These are phyloP conservation scores for Cryptosporidium canis DNA, from an alignment of 169 alveolate species.

Conservation along the genomic window DNA sequence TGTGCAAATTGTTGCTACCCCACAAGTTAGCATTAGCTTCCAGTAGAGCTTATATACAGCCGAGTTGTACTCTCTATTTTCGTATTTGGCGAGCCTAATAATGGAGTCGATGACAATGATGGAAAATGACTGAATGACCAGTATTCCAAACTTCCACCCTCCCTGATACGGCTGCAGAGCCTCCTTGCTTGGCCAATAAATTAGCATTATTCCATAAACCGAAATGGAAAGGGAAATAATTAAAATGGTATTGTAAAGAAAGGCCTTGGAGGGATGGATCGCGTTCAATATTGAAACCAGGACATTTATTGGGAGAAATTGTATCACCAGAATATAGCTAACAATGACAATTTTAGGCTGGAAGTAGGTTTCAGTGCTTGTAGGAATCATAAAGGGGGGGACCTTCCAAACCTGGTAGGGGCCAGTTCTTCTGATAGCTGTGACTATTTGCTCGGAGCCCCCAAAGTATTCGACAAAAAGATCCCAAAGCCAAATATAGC, in stretches of 20 bases:
- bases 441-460: conserved; percentile 69
- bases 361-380: conserved; percentile 44
- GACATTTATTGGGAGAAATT: conserved; percentile 32
- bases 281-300: conserved; percentile 5
- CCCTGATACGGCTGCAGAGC: conserved; percentile 71
- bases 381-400: conserved; percentile 63
- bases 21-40: conserved; percentile 63
- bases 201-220: conserved; percentile 51
- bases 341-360: conserved; percentile 57
- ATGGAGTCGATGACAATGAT: conserved; percentile 32
- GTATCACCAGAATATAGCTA: conserved; percentile 40
- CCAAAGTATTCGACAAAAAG: conserved; percentile 68
- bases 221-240: conserved; percentile 13
- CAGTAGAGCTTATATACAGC: conserved; percentile 47
- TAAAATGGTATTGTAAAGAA: neutral
- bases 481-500: conserved; percentile 65
- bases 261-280: conserved; percentile 30
- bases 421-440: conserved; percentile 70
- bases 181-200: conserved; percentile 71
- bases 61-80: conserved; percentile 58
- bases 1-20: conserved; percentile 60
- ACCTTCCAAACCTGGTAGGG: conserved; percentile 67
- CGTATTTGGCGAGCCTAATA: conserved; percentile 30
- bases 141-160: conserved; percentile 65
- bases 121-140: neutral